Evolutionary conservation across 768 basidiomycete species (phyloP).

Genomic region (Chalciporus sphaerocephalus): DNA sequence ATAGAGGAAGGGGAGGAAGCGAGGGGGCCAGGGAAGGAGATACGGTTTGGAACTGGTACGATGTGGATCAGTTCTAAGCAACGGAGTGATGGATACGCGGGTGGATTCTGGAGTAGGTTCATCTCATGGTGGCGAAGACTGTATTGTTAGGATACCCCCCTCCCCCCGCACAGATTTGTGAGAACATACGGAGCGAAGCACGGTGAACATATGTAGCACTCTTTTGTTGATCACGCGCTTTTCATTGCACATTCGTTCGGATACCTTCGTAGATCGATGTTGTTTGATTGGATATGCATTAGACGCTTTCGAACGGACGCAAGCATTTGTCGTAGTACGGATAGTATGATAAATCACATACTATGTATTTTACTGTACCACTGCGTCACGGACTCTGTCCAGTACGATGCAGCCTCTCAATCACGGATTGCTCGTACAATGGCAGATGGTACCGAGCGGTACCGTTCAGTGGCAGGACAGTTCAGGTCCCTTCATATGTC

Average conservation of each 20-base stretch:
- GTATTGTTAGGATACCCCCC: conserved; percentile 55
- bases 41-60: conserved; percentile 76
- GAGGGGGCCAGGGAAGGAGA: conserved; percentile 47
- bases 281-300: conserved; percentile 25
- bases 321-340: too few relatives aligned
- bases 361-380: not conserved
- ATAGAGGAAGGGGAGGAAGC: conserved; percentile 68
- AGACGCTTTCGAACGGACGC: conserved; percentile 3
- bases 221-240: conserved; percentile 28
- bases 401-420: too few relatives aligned
- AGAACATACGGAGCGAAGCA: conserved; percentile 12
- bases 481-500: not conserved
- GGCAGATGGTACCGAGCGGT: too few relatives aligned
- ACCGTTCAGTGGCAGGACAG: too few relatives aligned
- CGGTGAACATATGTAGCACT: conserved; percentile 34
- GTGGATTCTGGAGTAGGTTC: conserved; percentile 77
- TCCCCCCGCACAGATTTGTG: not conserved
- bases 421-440: too few relatives aligned
- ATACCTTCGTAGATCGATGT: conserved; percentile 19
- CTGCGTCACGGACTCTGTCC: too few relatives aligned
- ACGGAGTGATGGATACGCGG: conserved; percentile 64
- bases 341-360: too few relatives aligned
- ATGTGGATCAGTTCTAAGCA: conserved; percentile 70
- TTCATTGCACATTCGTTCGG: conserved; percentile 21
- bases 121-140: conserved; percentile 73